Conservation (phyloP, 23 red algal species). For the Gracilaria gracilis region DNA sequence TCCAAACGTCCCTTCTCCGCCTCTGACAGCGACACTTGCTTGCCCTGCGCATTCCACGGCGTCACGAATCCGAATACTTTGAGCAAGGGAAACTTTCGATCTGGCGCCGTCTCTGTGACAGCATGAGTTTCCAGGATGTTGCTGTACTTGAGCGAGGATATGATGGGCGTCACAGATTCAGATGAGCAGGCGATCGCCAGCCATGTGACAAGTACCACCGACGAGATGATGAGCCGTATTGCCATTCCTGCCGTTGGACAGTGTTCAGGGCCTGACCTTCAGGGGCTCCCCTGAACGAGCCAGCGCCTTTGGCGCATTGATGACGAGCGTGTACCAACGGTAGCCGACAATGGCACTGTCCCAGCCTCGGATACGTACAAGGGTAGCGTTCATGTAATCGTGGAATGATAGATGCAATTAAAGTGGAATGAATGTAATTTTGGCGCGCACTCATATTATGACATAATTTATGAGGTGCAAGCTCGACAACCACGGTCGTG, state of each 20-base stretch:
- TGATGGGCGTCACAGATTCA: background rate
- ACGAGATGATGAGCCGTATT: background rate
- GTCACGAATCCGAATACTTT: constrained; percentile 48
- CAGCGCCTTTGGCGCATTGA: too few species aligned
- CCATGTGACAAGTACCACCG: background rate
- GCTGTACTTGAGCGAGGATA: constrained; percentile 17
- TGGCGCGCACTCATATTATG: too few species aligned
- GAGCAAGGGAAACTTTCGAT: constrained; percentile 31
- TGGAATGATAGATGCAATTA: too few species aligned
- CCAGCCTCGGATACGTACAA: too few species aligned
- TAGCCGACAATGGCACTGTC: too few species aligned
- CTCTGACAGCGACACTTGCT: constrained; percentile 33
- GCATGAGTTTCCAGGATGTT: background rate
- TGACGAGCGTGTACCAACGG: too few species aligned
- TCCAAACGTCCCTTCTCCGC: constrained; percentile 24
- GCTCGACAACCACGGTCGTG: too few species aligned
- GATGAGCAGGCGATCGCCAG: background rate
- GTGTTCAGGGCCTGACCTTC: too few species aligned
- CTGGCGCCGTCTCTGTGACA: background rate
- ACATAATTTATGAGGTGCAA: too few species aligned
- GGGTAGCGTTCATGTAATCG: too few species aligned
- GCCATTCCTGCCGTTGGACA: background rate
- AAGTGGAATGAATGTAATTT: too few species aligned
- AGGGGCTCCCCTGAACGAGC: too few species aligned
- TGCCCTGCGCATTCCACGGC: constrained; percentile 46